Conservation (phyloP, 83 land plant species). For the Isoetes engelmannii region DNA sequence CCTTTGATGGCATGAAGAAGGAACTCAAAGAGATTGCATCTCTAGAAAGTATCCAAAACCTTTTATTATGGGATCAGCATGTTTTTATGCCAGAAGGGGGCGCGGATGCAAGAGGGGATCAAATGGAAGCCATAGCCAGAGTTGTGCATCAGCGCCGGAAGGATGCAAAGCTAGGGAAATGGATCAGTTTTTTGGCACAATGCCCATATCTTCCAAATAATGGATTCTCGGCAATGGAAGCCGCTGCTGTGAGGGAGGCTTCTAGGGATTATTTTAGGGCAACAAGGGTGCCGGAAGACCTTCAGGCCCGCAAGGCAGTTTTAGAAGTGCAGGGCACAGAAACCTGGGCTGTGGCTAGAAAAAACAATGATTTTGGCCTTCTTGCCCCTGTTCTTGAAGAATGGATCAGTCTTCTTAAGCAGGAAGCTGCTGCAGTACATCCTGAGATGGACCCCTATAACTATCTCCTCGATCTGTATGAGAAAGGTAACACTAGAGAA, state of each 20-base stretch:
- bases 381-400: slow-evolving; percentile 1
- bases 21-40: slow-evolving; percentile 6
- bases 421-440: neutral
- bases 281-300: slow-evolving; percentile 3
- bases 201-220: neutral
- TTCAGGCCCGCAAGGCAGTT: slow-evolving; percentile 2
- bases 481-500: neutral
- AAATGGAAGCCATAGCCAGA: slow-evolving; percentile 4
- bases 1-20: slow-evolving; percentile 2
- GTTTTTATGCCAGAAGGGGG: slow-evolving; percentile 10
- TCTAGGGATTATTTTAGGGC: slow-evolving; percentile 1
- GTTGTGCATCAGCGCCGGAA: neutral
- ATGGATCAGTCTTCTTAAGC: neutral
- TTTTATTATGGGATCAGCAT: slow-evolving; percentile 16
- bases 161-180: neutral
- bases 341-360: neutral
- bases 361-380: neutral
- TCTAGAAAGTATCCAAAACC: neutral
- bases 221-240: slow-evolving; percentile 6
- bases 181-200: neutral
- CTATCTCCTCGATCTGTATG: neutral
- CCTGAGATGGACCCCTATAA: slow-evolving; percentile 3
- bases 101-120: slow-evolving; percentile 2
- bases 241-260: slow-evolving; percentile 13
- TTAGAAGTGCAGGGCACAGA: slow-evolving; percentile 1